These are phyloP conservation scores for Phytophthora tentaculata DNA, from an alignment of 352 stramenopile species.

Conservation along the genomic window DNA sequence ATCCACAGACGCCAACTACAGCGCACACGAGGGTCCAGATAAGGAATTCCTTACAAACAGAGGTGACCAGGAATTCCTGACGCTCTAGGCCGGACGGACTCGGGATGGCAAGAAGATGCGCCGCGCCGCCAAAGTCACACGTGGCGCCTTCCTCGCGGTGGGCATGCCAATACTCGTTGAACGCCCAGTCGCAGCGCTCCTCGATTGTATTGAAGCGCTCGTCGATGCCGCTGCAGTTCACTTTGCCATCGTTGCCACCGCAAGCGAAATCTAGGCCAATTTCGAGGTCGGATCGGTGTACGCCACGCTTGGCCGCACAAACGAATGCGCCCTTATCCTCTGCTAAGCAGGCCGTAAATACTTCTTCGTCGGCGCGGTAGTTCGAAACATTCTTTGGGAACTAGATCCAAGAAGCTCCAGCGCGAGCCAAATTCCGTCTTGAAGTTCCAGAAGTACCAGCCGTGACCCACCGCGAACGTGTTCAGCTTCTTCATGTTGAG, in stretches of 20 bases:
- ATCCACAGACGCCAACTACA: constrained; percentile 11
- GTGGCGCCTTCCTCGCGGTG: constrained; percentile 68
- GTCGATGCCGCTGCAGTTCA: constrained; percentile 63
- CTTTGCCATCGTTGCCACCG: constrained; percentile 44
- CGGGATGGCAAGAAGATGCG: constrained; percentile 52
- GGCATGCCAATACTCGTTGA: constrained; percentile 79
- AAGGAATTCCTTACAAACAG: constrained; percentile 26
- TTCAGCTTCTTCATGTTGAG: constrained; percentile 94
- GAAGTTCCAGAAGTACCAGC: constrained; percentile 98
- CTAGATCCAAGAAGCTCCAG: constrained; percentile 90
- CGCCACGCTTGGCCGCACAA: constrained; percentile 73
- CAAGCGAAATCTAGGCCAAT: constrained; percentile 69
- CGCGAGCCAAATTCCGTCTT: constrained; percentile 91
- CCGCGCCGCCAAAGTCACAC: constrained; percentile 76
- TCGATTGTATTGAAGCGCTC: constrained; percentile 55
- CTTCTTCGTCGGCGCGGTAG: constrained; percentile 59
- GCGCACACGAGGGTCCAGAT: constrained; percentile 29
- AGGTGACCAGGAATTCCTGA: constrained; percentile 23
- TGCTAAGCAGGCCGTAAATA: constrained; percentile 67
- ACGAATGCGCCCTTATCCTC: constrained; percentile 82
- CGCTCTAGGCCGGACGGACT: constrained; percentile 25
- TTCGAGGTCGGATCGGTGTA: constrained; percentile 57
- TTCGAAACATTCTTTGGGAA: constrained; percentile 81
- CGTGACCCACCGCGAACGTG: constrained; percentile 90
- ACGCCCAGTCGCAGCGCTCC: constrained; percentile 72